A percentile compares a stretch with the other conserved stretches of the same genome.
Evolutionary conservation across 2,329 filamentous ascomycete species (phyloP).

Genomic region (Trematosphaeria pertusa): DNA sequence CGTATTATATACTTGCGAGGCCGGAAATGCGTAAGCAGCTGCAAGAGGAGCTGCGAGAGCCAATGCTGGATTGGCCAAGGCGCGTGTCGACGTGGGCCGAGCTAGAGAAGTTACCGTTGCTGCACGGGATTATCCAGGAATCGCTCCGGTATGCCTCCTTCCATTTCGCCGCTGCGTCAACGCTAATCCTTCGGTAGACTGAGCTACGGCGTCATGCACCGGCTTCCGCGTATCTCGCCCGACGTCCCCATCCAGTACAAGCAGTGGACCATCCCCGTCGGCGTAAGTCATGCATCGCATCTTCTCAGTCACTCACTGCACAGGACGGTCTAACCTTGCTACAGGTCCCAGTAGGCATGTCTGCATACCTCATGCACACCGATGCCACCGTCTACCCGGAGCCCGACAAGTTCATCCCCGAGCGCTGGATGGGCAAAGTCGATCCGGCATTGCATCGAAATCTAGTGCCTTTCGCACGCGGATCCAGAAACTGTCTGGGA

Average conservation of each 20-base stretch:
- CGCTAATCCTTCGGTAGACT: not conserved
- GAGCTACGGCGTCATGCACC: slow-evolving; percentile 15
- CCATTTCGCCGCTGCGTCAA: not conserved
- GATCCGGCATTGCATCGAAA: slow-evolving; percentile 12
- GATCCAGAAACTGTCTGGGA: slow-evolving; percentile 27
- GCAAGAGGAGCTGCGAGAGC: slow-evolving; percentile 27
- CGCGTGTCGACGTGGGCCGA: slow-evolving; percentile 22
- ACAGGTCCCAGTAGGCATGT: slow-evolving; percentile 11
- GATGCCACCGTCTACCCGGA: slow-evolving; percentile 21
- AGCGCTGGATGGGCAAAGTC: slow-evolving; percentile 6
- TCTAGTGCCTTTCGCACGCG: slow-evolving; percentile 25
- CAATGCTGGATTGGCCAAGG: slow-evolving; percentile 22
- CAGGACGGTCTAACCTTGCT: not conserved
- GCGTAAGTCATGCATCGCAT: too few species aligned
- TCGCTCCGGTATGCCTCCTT: slow-evolving; percentile 31
- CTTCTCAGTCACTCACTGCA: too few species aligned
- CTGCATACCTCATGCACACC: slow-evolving; percentile 39
- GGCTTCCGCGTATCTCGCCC: slow-evolving; percentile 13
- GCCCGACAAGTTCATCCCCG: slow-evolving; percentile 14
- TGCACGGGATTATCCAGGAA: slow-evolving; percentile 40
- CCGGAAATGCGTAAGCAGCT: slow-evolving; percentile 18
- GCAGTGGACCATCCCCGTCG: slow-evolving; percentile 11
- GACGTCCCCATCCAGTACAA: slow-evolving; percentile 8
- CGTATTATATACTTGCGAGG: slow-evolving; percentile 13
- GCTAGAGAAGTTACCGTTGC: slow-evolving; percentile 37